Evolutionary conservation across 2,329 filamentous ascomycete genomes (phyloP), one percentile per base, ranked within the genome.

Genomic region (Tolypocladium cylindrosporum): DNA sequence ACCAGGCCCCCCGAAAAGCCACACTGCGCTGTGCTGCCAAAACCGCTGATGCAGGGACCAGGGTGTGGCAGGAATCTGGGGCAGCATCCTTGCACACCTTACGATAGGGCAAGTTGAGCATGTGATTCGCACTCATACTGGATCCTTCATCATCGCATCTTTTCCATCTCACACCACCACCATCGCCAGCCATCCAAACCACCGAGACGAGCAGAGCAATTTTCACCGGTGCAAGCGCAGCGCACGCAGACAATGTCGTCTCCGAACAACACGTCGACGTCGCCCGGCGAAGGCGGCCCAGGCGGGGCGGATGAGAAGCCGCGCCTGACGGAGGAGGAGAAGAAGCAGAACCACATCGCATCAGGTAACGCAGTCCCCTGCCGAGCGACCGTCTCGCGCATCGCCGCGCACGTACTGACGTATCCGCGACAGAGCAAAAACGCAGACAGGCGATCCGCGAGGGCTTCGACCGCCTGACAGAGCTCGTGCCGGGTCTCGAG

Each of bases 381-480:
- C 48, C 48, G 10, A 50, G 27, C 27, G 27, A 14, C 16, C 45
- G 19, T 34, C 27, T 34, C 45, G 27, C 31, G 10, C 27, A 6
- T 41, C 14, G 51, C 51, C 24, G 5, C 48, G 34, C 48, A 37
- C 9, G 2, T 14, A 14, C 52, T 43, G 24, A 34, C 56, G n/a
- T 19, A 21, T 16, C 34, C 13, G 11, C 14, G 21, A 50, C 58
- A 77, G 74, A 79, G 67, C 70, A 78, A 64, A 77, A 79, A 63
- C 70, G 76, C 42, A 69, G 77, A 37, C 70, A 77, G 60, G 89
- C 88, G 16, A 96, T 96, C 63, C 82, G 91, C 53, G 85, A 90
- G 59, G 90, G 89, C 58, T 96, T 95, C 70, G 90, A 96, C 71
- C 82, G 86, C 40, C 80, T 96, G 34, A 89, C 89, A 19, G 83